Conservation (phyloP, 1,139 yeast genomes). For the Yamadazyma atlantica region DNA sequence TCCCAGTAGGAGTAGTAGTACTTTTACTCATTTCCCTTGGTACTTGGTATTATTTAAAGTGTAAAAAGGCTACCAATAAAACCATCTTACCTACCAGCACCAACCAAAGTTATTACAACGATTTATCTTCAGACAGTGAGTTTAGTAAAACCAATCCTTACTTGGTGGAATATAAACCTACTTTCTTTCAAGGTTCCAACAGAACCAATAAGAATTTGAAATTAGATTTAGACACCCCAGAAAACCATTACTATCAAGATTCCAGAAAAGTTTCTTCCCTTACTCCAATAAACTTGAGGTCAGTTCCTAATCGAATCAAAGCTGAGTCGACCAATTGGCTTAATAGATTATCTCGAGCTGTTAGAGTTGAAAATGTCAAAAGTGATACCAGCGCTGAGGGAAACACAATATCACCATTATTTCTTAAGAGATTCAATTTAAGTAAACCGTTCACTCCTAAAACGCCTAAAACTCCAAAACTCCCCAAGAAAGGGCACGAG, state of each 20-base stretch:
- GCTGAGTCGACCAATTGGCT: conserved; percentile 10
- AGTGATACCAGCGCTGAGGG: conserved; percentile 20
- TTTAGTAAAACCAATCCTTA: conserved; percentile 7
- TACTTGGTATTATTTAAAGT: conserved; percentile 18
- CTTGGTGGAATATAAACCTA: background rate
- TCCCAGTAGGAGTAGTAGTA: conserved; percentile 38
- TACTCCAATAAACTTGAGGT: conserved; percentile 15
- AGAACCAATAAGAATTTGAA: background rate
- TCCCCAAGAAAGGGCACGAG: background rate
- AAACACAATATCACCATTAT: conserved; percentile 28
- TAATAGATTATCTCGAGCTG: conserved; percentile 11
- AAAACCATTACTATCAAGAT: background rate
- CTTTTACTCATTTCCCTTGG: conserved; percentile 25
- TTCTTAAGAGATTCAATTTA: conserved; percentile 35
- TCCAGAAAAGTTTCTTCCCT: conserved; percentile 5
- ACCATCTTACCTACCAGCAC: conserved; percentile 12
- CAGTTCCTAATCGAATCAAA: conserved; percentile 12
- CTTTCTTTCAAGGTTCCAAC: background rate
- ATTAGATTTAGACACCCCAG: background rate
- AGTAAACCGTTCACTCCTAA: conserved; percentile 17
- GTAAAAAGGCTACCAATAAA: conserved; percentile 9
- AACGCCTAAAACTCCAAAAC: conserved; percentile 6
- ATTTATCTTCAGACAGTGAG: background rate
- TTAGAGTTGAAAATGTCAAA: conserved; percentile 4
- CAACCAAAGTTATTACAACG: background rate